phyloP scores from a whole-genome alignment of 768 basidiomycete species.

The Chalciporus piperatus region DNA sequence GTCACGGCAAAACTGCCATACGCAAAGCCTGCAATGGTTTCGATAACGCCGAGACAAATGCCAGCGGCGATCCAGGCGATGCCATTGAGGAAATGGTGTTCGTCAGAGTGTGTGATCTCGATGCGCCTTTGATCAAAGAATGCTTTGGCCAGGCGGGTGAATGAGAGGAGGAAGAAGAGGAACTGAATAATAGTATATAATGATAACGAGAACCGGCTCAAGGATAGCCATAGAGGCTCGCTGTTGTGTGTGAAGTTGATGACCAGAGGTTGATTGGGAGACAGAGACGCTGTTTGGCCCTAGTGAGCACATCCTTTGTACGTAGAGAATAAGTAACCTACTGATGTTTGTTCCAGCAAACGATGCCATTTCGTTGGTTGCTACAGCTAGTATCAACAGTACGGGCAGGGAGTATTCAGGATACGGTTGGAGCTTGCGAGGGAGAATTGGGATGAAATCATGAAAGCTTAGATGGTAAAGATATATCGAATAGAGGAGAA shows the following conservation, averaged over 20 bases:
- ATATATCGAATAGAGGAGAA: slow-evolving; percentile 61
- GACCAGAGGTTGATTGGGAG: slow-evolving; percentile 17
- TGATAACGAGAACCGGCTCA: slow-evolving; percentile 59
- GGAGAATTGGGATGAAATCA: slow-evolving; percentile 53
- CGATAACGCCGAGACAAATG: slow-evolving; percentile 60
- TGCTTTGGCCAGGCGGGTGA: slow-evolving; percentile 53
- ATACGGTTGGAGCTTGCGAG: slow-evolving; percentile 45
- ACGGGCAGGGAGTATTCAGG: slow-evolving; percentile 45
- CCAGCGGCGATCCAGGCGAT: slow-evolving; percentile 64
- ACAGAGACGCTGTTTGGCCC: slow-evolving; percentile 7
- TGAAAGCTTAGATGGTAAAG: slow-evolving; percentile 54
- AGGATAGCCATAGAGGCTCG: slow-evolving; percentile 49
- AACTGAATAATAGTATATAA: slow-evolving; percentile 58
- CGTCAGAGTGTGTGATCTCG: slow-evolving; percentile 44
- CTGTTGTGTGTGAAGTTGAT: slow-evolving; percentile 41
- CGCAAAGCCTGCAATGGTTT: slow-evolving; percentile 63
- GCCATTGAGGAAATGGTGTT: slow-evolving; percentile 52
- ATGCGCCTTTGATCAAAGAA: slow-evolving; percentile 51
- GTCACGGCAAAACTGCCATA: slow-evolving; percentile 49
- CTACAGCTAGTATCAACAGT: slow-evolving; percentile 54
- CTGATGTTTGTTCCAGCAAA: slow-evolving; percentile 59
- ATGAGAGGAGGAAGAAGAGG: slow-evolving; percentile 54
- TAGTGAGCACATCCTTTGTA: not conserved
- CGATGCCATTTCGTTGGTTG: slow-evolving; percentile 59
- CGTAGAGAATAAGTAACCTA: slow-evolving; percentile 31